Percentiles rank a stretch among this genome's conserved stretches.
Conservation (phyloP, 345 rosid species). For the Brassica incana region DNA sequence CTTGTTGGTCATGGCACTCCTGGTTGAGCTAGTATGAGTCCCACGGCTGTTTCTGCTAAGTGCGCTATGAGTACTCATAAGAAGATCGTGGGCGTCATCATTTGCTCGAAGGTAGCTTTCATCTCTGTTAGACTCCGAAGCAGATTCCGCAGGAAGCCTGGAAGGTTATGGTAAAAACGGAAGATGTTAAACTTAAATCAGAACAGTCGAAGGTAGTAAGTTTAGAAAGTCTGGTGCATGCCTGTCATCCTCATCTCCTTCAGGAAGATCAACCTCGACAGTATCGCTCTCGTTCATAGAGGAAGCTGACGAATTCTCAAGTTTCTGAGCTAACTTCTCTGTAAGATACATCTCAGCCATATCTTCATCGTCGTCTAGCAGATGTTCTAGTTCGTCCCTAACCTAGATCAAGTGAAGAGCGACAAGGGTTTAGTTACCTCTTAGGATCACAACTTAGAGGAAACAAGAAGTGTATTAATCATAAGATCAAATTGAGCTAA, state of each 20-base stretch:
- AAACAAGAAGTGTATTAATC: background rate
- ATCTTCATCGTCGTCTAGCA: constrained; percentile 94
- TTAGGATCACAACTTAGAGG: constrained; percentile 12
- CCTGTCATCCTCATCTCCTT: constrained; percentile 62
- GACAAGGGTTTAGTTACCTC: background rate
- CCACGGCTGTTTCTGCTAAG: constrained; percentile 62
- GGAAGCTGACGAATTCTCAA: constrained; percentile 63
- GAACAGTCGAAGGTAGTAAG: background rate
- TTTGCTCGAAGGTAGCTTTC: constrained; percentile 47
- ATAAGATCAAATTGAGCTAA: background rate
- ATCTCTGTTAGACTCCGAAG: constrained; percentile 41
- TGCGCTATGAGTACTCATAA: constrained; percentile 46
- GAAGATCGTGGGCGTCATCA: constrained; percentile 50
- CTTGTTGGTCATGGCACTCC: constrained; percentile 65
- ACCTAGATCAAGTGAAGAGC: constrained; percentile 50
- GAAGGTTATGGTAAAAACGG: constrained; percentile 17
- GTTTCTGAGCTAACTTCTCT: constrained; percentile 64
- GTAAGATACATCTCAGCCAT: constrained; percentile 99
- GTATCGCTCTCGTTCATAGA: constrained; percentile 59
- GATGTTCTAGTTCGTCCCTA: constrained; percentile 85
- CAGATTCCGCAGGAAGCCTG: constrained; percentile 58
- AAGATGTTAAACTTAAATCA: constrained; percentile 12
- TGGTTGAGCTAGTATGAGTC: constrained; percentile 60
- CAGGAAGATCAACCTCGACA: constrained; percentile 52
- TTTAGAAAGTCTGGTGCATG: constrained; percentile 18